A percentile compares a stretch with the other conserved stretches of the same genome.
phyloP scores from a whole-genome alignment of 2,329 filamentous ascomycete genomes.

The Cadophora malorum region DNA sequence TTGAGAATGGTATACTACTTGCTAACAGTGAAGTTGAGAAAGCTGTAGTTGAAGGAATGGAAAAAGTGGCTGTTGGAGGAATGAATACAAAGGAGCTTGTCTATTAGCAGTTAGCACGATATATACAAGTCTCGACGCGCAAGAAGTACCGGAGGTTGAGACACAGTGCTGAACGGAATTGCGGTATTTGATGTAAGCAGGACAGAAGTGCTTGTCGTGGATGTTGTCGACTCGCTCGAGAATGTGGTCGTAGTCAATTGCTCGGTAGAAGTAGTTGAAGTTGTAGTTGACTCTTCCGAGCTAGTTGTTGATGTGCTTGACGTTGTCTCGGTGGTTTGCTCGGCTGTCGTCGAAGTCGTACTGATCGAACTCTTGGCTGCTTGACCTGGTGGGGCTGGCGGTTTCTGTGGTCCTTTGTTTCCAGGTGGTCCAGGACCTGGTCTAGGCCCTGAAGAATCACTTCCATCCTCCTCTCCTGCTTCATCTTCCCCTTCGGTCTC shows the following conservation, averaged over 20 bases:
- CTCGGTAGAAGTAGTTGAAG: background rate
- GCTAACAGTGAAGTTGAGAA: background rate
- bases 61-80: background rate
- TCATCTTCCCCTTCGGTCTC: background rate
- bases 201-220: background rate
- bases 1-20: slow-evolving; percentile 1
- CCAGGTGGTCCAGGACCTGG: background rate
- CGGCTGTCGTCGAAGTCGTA: background rate
- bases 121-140: background rate
- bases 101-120: background rate
- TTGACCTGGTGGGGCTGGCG: slow-evolving; percentile 9
- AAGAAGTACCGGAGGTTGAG: background rate
- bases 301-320: slow-evolving; percentile 5
- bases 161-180: background rate
- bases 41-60: background rate
- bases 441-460: background rate
- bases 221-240: background rate
- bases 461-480: background rate
- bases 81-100: background rate
- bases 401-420: background rate
- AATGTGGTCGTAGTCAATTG: background rate
- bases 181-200: background rate
- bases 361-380: background rate
- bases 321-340: background rate
- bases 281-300: background rate